Percentiles rank a stretch among this genome's conserved stretches.
Evolutionary conservation across 2,329 filamentous ascomycete species (phyloP).

Genomic region (Xylariaceae sp.): DNA sequence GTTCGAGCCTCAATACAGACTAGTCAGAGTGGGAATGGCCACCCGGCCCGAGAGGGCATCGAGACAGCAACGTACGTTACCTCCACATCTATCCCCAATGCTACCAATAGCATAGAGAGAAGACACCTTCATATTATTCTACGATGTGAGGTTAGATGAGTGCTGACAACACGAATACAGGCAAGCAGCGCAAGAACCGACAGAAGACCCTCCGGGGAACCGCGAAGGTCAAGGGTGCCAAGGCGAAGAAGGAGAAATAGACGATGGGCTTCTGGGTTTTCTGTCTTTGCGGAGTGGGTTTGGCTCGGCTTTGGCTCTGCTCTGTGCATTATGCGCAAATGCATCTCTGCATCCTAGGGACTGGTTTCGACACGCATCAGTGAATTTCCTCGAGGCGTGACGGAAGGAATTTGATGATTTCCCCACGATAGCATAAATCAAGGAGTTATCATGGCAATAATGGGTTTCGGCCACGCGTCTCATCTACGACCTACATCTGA

Average conservation of each 20-base stretch:
- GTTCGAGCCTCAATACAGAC: constrained; percentile 98
- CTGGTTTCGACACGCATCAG: constrained; percentile 19
- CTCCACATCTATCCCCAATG: constrained; percentile 4
- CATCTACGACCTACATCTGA: background rate
- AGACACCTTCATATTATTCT: background rate
- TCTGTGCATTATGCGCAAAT: constrained; percentile 41
- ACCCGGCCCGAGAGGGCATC: constrained; percentile 95
- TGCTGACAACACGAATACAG: constrained; percentile 52
- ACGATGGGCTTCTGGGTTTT: constrained; percentile 42
- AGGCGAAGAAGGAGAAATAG: constrained; percentile 94
- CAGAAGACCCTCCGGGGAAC: constrained; percentile 98
- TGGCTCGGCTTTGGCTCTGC: constrained; percentile 38
- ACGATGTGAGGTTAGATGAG: background rate
- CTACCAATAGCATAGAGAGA: background rate
- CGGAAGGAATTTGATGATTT: constrained; percentile 40
- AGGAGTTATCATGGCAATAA: constrained; percentile 33
- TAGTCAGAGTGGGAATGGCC: constrained; percentile 89
- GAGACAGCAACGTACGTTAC: constrained; percentile 96
- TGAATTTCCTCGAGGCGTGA: constrained; percentile 28
- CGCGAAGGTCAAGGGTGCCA: constrained; percentile 95
- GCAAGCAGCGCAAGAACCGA: constrained; percentile 99
- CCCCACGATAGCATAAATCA: constrained; percentile 42
- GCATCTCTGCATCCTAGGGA: constrained; percentile 26
- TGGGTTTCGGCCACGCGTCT: constrained; percentile 4
- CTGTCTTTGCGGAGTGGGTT: constrained; percentile 36